These are phyloP conservation scores for Lyophyllum decastes DNA, from an alignment of 768 basidiomycete species.

Conservation along the genomic window DNA sequence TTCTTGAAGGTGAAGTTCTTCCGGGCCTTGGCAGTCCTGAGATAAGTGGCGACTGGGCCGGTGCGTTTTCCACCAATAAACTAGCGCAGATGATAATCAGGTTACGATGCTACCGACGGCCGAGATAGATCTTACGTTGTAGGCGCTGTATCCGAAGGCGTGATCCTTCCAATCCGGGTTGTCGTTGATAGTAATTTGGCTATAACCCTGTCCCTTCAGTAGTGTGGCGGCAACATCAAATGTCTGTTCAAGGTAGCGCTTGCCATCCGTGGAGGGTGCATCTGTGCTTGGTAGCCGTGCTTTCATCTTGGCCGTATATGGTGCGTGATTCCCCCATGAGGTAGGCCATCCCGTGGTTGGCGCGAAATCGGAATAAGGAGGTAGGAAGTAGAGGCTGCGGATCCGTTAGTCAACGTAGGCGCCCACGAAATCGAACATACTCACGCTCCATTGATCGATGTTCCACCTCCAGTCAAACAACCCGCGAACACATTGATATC, in stretches of 20 bases:
- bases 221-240: slow-evolving; percentile 44
- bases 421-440: slow-evolving; percentile 16
- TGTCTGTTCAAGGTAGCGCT: slow-evolving; percentile 56
- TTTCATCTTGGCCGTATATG: slow-evolving; percentile 50
- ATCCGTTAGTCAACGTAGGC: not conserved
- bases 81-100: slow-evolving; percentile 19
- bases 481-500: slow-evolving; percentile 66
- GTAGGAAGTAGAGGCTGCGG: slow-evolving; percentile 52
- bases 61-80: slow-evolving; percentile 47
- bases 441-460: slow-evolving; percentile 64
- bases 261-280: slow-evolving; percentile 58
- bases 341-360: slow-evolving; percentile 51
- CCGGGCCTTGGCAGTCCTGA: slow-evolving; percentile 52
- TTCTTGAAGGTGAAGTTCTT: slow-evolving; percentile 52
- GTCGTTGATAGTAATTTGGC: slow-evolving; percentile 54
- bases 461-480: slow-evolving; percentile 64
- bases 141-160: slow-evolving; percentile 54
- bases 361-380: slow-evolving; percentile 53
- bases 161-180: slow-evolving; percentile 59
- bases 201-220: slow-evolving; percentile 50
- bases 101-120: not conserved
- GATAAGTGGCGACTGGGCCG: slow-evolving; percentile 62
- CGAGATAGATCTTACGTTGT: slow-evolving; percentile 28
- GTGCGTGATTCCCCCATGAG: slow-evolving; percentile 52
- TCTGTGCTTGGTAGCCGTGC: slow-evolving; percentile 60